These are phyloP conservation scores for Cordia subcordata DNA, from an alignment of 257 asterid genomes.

Conservation along the genomic window DNA sequence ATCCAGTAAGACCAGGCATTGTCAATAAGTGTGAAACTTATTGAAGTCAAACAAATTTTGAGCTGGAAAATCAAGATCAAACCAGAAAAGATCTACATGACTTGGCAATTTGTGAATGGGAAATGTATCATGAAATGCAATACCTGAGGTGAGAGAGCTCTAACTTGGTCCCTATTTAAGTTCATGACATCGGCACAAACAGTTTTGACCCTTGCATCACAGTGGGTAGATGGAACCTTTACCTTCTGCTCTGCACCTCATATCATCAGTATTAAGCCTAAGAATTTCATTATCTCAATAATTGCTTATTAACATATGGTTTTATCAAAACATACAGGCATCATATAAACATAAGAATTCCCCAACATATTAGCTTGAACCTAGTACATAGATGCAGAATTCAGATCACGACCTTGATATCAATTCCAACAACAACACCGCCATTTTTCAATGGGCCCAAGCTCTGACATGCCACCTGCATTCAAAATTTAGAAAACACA, in stretches of 20 bases:
- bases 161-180: constrained; percentile 46
- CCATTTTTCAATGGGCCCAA: constrained; percentile 67
- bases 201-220: constrained; percentile 82
- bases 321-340: neutral
- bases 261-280: neutral
- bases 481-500: neutral
- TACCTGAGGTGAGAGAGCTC: constrained; percentile 75
- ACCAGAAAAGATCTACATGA: no score
- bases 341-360: neutral
- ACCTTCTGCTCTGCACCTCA: constrained; percentile 76
- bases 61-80: no score
- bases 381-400: neutral
- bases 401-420: constrained; percentile 43
- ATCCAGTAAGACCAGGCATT: no score
- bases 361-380: neutral
- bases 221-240: constrained; percentile 72
- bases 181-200: constrained; percentile 70
- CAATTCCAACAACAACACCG: constrained; percentile 81
- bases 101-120: neutral
- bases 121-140: neutral
- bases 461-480: constrained; percentile 83
- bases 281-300: neutral
- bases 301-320: neutral
- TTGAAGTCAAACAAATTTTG: no score
- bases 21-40: no score